Conservation (phyloP, 352 stramenopile genomes). For the Globisporangium uncinulatum region DNA sequence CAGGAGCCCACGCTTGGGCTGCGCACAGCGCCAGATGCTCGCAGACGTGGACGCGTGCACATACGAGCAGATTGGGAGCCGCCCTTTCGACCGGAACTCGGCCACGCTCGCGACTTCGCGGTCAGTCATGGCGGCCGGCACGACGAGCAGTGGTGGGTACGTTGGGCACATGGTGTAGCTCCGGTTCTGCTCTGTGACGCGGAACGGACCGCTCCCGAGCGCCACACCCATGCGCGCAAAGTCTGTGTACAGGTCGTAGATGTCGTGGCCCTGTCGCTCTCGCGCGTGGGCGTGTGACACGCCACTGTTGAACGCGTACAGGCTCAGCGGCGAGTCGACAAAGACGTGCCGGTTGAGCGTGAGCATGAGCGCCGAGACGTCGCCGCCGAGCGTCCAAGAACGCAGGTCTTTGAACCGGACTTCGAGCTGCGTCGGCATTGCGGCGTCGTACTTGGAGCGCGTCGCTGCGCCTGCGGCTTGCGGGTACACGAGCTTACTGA, state of each 20-base stretch:
- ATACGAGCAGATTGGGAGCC: constrained; percentile 80
- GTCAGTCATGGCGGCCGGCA: constrained; percentile 61
- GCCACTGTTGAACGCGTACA: constrained; percentile 55
- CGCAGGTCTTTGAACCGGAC: constrained; percentile 80
- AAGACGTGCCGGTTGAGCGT: constrained; percentile 70
- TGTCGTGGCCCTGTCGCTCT: constrained; percentile 38
- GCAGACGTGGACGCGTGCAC: constrained; percentile 62
- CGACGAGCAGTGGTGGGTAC: constrained; percentile 72
- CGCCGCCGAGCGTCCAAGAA: constrained; percentile 60
- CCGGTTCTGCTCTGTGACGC: constrained; percentile 60
- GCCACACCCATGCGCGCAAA: constrained; percentile 73
- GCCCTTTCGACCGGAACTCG: constrained; percentile 76
- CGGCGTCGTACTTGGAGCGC: constrained; percentile 23
- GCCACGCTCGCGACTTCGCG: constrained; percentile 57
- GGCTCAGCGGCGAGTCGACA: constrained; percentile 56
- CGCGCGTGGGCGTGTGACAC: constrained; percentile 8
- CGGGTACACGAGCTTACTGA: constrained; percentile 69
- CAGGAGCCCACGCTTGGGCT: constrained; percentile 83
- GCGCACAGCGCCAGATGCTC: constrained; percentile 78
- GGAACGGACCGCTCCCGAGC: constrained; percentile 29
- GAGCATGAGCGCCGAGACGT: constrained; percentile 56
- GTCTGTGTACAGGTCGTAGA: constrained; percentile 64
- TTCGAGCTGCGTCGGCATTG: constrained; percentile 49
- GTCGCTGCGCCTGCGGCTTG: constrained; percentile 24
- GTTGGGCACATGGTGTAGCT: constrained; percentile 74